A percentile compares a stretch with the other conserved stretches of the same genome.
Conservation (phyloP, 306 rosid genomes). For the Medicago truncatula region MtrunA17r5.0-ANR NC_053045.1:8061501-8062000, state of each 20-base stretch:
- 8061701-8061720: slow-evolving; percentile 1
- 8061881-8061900: background rate
- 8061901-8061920: background rate
- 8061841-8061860: background rate
- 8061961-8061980: too few species aligned
- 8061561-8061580: background rate
- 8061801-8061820: background rate
- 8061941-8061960: too few species aligned
- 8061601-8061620: background rate
- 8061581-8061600: background rate
- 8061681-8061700: background rate
- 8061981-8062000: too few species aligned
- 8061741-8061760: background rate
- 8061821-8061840: background rate
- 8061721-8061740: background rate
- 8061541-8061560: background rate
- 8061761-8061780: background rate
- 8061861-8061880: background rate
- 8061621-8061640: background rate
- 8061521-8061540: slow-evolving; percentile 30
- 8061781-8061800: background rate
- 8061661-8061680: slow-evolving; percentile 14
- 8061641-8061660: background rate
- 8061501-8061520: slow-evolving; percentile 91
- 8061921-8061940: too few species aligned